Evolutionary conservation across 2,329 filamentous ascomycete genomes (phyloP), one percentile per base, ranked within the genome.

Genomic region (Fusarium sp.): DNA sequence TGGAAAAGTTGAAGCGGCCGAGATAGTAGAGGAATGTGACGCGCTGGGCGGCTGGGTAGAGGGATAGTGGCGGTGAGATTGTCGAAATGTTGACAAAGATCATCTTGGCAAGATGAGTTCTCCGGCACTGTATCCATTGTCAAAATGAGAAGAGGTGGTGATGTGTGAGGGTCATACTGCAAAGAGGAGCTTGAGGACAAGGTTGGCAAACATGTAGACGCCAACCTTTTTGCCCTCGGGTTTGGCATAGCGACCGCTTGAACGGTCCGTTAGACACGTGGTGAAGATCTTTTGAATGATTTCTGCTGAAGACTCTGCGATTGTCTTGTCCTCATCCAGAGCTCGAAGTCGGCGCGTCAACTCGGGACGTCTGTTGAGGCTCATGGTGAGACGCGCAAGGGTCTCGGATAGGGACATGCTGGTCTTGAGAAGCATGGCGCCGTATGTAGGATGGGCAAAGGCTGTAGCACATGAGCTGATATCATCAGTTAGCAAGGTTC

Each of bases 1-100:
- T 94, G 68, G 92, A 89, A 77, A 97, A 93, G 75, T 94, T 89
- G 80, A 95, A 97, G 63, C 93, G 90, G 16, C 95, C 95, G 6
- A 98, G 89, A 77, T 97, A 97, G 81, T 97, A 97, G 13, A 98
- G 89, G 74, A 94, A 98, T 4, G 93, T 97, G 55, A 97, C 93
- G 53, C 93, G 89, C 77, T 98, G 92, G 6, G 91, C 87, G 20
- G 92, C 93, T 2, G 94, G 93, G 75, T 96, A 98, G 56, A 92
- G 87, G 1, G 87, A 85, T 11, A 98, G 82, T 0, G 93, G 92
- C 1, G 93, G 93, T 0, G 92, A 94, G 70, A 92, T 91, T 61
- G 91, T 90, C 54, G 89, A 90, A 69, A 97, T 95, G 76, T 96
- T 96, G 70, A 90, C 90, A 77, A 97, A 96, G 74, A 97, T 92